A percentile compares a stretch with the other conserved stretches of the same genome.
Evolutionary conservation across 352 stramenopile species (phyloP).

Genomic region (Phytophthora agathidicida): DNA sequence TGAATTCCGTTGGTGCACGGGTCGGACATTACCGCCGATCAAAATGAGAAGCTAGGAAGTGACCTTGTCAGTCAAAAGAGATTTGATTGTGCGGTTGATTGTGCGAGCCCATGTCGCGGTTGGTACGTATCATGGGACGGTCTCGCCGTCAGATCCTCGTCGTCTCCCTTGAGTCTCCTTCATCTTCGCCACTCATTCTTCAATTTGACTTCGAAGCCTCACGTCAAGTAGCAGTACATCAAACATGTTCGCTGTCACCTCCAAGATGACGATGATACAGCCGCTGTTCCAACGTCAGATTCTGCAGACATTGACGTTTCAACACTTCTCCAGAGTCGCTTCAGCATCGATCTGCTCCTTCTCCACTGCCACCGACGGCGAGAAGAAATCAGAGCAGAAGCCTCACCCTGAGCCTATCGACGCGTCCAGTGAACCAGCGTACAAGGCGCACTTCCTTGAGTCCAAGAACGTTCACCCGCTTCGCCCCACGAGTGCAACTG

Average conservation of each 20-base stretch:
- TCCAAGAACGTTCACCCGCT: slow-evolving; percentile 26
- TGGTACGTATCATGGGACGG: slow-evolving; percentile 5
- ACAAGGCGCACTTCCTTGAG: slow-evolving; percentile 36
- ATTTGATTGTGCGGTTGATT: no score
- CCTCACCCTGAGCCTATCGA: slow-evolving; percentile 5
- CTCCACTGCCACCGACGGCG: slow-evolving; percentile 6
- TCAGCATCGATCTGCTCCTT: slow-evolving; percentile 13
- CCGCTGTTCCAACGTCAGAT: slow-evolving; percentile 4
- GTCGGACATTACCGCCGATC: no score
- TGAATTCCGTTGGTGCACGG: no score
- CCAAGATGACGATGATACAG: slow-evolving; percentile 10
- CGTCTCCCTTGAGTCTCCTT: no score
- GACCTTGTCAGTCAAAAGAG: no score
- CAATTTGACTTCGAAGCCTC: slow-evolving; percentile 4
- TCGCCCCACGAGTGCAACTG: neutral
- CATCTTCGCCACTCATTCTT: slow-evolving; percentile 6
- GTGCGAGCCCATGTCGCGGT: no score
- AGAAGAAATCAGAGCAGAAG: neutral
- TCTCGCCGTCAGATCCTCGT: no score
- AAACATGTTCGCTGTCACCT: neutral
- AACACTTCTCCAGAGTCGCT: slow-evolving; percentile 9
- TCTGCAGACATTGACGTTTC: slow-evolving; percentile 1
- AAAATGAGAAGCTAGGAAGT: no score
- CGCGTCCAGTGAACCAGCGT: slow-evolving; percentile 24
- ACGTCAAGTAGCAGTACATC: neutral